Percentiles rank a stretch among this genome's conserved stretches.
phyloP scores from a whole-genome alignment of 768 basidiomycete genomes.

The Rhodocollybia butyracea region DNA sequence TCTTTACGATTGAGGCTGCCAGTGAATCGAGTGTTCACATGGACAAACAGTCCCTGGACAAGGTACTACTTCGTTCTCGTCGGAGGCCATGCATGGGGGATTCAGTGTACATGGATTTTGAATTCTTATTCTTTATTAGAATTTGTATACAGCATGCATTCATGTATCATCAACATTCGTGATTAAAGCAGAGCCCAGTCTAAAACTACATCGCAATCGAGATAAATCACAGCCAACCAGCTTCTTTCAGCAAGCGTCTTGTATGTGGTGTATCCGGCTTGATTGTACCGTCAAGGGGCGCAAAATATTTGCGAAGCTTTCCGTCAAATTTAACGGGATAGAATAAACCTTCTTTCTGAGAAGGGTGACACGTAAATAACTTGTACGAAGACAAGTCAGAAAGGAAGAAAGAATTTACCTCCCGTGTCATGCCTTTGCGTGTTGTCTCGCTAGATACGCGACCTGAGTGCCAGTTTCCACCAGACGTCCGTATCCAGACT shows the following conservation, averaged over 20 bases:
- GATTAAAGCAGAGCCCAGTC: no score
- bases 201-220: no score
- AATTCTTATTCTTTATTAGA: no score
- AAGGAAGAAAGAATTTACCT: slow-evolving; percentile 28
- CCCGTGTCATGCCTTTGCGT: slow-evolving; percentile 42
- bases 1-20: no score
- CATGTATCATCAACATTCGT: no score
- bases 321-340: slow-evolving; percentile 50
- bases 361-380: not conserved
- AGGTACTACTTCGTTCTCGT: no score
- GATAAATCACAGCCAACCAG: slow-evolving; percentile 29
- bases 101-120: no score
- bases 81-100: no score
- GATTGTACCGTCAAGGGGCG: slow-evolving; percentile 63
- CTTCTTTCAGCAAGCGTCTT: slow-evolving; percentile 43
- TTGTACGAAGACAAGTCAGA: not conserved
- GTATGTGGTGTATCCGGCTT: slow-evolving; percentile 54
- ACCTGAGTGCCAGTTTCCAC: slow-evolving; percentile 52
- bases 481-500: slow-evolving; percentile 51
- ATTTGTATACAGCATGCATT: no score
- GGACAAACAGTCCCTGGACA: no score
- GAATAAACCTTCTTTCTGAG: slow-evolving; percentile 46
- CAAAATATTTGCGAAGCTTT: slow-evolving; percentile 55
- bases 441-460: slow-evolving; percentile 42
- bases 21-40: no score